Evolutionary conservation across 2,329 filamentous ascomycete genomes (phyloP), one percentile per base, ranked within the genome.

Genomic region (Lecanosticta acicola): DNA sequence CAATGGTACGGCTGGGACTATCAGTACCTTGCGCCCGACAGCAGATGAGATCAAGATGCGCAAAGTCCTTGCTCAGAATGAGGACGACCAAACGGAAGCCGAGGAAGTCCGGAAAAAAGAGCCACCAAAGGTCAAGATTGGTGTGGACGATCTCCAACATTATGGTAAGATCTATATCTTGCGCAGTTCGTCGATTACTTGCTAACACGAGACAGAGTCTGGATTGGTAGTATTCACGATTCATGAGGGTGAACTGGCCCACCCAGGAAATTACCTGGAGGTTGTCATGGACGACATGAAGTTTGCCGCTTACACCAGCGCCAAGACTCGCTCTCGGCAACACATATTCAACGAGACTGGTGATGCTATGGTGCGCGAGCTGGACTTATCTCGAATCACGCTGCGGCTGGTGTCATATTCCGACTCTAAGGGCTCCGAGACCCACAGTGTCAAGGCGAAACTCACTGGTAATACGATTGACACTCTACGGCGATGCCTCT

Each of bases 331-430:
- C 60, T 78, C 75, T 33, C 84, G 76, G 57, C 71, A 76, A 9
- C 78, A 83, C 62, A 85, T 80, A 42, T 88, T 97, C 66, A 87
- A 93, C 57, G 93, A 98, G 68, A 89, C 78, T 73, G 90, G 91
- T 39, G 93, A 98, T 68, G 93, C 89, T 43, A 89, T 98, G 68
- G 86, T 98, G 49, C 87, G 93, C 51, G 93, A 98, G 67, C 77
- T 98, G n/a, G 94, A 98, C 54, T 90, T 96, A 59, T 98, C 93
- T 2, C 86, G 85, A 55, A 81, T 98, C 48, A 97, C 90, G 0
- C 77, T 98, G 54, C 86, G 89, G 46, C 76, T 96, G 39, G 82
- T 88, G 35, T 85, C 91, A 60, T 88, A 89, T 64, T 11, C 5
- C 24, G 85, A 94, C 55, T 80, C 79, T 59, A 82, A 83, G 52